Base-by-base conservation (phyloP, 805 yeast species). In the Ogataea kodamae region DNA sequence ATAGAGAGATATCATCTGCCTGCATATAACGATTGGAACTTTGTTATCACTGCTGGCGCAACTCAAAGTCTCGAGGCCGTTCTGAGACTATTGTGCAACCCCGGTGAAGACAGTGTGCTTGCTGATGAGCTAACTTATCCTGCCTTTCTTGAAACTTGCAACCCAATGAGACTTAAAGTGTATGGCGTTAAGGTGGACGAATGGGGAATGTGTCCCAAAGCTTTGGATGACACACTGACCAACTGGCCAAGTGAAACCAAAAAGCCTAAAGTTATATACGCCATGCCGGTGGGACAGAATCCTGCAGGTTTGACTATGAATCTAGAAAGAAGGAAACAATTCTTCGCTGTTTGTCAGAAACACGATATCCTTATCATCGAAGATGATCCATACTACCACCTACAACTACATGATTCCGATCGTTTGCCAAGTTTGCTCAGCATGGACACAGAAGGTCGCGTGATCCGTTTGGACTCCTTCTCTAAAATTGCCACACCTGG, bases 21-120 rank as follows among this genome's bases (percentile, higher is more conserved):
- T n/a, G 59, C 59, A 4, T 74, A 72, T 40, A 48, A 51, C 9
- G 69, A 81, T 55, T 89, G 96, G 96, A 80, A 72, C 45, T 59
- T 76, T 20, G 61, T 87, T 22, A 61, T 79, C 45, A 74, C 86
- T 31, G 72, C 80, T 9, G 97, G 97, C 45, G 86, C 85, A 65
- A 89, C 97, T n/a, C 86, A 84, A 59, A 74, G 85, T 5, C 80
- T 94, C 81, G 96, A 89, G 50, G 73, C 92, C 3, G 69, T 78
- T 15, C 70, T 90, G 53, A 74, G 97, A 59, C 76, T 89, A 19
- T 76, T 90, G 52, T 68, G 79, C 50, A 65, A 77, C 54, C 76
- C 81, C 39, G 95, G 90, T 25, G 52, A 42, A 21, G 98, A 90
- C 55, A 64, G 79, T n/a, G 72, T 90, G 33, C 62, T 90, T 41